phyloP scores from a whole-genome alignment of 2,329 filamentous ascomycete species.

The Fusarium coicis region DNA sequence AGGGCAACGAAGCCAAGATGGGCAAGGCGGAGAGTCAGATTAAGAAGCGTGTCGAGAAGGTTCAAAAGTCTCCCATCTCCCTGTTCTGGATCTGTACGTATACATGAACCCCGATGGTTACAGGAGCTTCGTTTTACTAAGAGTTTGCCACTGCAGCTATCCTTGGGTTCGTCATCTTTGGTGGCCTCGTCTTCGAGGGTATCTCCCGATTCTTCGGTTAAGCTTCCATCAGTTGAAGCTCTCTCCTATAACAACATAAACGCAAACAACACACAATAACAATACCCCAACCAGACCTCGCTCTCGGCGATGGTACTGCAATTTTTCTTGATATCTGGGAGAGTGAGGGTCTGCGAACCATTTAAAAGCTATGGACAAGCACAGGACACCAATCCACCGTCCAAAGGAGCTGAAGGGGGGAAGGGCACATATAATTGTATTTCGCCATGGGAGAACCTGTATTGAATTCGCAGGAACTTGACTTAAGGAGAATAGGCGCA shows the following conservation, averaged over 20 bases:
- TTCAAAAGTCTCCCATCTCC: conserved; percentile 70
- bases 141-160: conserved; percentile 53
- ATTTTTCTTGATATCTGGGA: conserved; percentile 5
- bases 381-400: conserved; percentile 6
- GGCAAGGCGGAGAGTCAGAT: conserved; percentile 76
- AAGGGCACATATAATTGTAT: conserved; percentile 26
- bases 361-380: conserved; percentile 6
- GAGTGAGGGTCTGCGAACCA: conserved; percentile 1
- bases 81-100: conserved; percentile 71
- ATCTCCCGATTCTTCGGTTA: conserved; percentile 64
- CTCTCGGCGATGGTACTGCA: background rate
- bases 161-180: conserved; percentile 70
- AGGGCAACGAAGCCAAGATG: conserved; percentile 77
- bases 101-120: background rate
- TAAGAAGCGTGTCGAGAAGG: conserved; percentile 69
- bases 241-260: conserved; percentile 6
- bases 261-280: conserved; percentile 5
- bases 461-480: conserved; percentile 39
- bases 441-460: conserved; percentile 30
- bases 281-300: conserved; percentile 18
- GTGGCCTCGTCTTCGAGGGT: conserved; percentile 68
- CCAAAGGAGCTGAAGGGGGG: conserved; percentile 7
- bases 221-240: background rate
- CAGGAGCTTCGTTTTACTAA: conserved; percentile 12
- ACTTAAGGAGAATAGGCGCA: conserved; percentile 44